Evolutionary conservation across 306 rosid species (phyloP).

Genomic region (Gleditsia sinensis): DNA sequence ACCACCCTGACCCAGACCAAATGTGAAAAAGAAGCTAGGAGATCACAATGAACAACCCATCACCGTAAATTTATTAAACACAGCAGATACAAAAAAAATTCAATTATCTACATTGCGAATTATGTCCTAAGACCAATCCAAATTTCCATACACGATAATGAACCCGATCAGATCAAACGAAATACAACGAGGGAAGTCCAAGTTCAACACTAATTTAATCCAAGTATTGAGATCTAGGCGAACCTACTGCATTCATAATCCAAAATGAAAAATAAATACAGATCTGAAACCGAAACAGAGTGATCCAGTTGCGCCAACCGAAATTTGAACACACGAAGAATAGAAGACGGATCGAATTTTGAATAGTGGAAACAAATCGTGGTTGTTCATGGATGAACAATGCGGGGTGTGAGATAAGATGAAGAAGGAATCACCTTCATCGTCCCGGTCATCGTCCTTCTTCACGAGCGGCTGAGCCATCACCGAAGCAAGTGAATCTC

Average conservation of each 20-base stretch:
- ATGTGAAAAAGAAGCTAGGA: slow-evolving; percentile 24
- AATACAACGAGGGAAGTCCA: slow-evolving; percentile 32
- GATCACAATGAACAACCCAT: slow-evolving; percentile 40
- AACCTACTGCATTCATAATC: slow-evolving; percentile 18
- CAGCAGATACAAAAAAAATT: slow-evolving; percentile 20
- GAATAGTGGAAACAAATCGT: not conserved
- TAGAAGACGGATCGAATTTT: slow-evolving; percentile 36
- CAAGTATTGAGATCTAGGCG: slow-evolving; percentile 27
- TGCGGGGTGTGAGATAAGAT: not conserved
- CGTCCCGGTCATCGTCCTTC: slow-evolving; percentile 99
- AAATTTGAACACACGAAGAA: not conserved
- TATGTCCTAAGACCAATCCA: slow-evolving; percentile 18
- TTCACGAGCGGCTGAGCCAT: slow-evolving; percentile 96
- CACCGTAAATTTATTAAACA: slow-evolving; percentile 27
- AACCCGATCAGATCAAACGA: slow-evolving; percentile 41
- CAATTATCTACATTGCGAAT: slow-evolving; percentile 42
- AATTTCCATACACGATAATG: not conserved
- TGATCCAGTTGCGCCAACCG: slow-evolving; percentile 38
- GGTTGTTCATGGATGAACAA: not conserved
- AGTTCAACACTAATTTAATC: slow-evolving; percentile 34
- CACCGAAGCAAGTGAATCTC: slow-evolving; percentile 37
- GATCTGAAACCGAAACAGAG: slow-evolving; percentile 55
- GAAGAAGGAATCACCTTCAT: slow-evolving; percentile 64
- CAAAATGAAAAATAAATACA: slow-evolving; percentile 33
- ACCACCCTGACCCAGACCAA: not conserved